phyloP scores from a whole-genome alignment of 2,329 filamentous ascomycete species.

The Claviceps monticola region DNA sequence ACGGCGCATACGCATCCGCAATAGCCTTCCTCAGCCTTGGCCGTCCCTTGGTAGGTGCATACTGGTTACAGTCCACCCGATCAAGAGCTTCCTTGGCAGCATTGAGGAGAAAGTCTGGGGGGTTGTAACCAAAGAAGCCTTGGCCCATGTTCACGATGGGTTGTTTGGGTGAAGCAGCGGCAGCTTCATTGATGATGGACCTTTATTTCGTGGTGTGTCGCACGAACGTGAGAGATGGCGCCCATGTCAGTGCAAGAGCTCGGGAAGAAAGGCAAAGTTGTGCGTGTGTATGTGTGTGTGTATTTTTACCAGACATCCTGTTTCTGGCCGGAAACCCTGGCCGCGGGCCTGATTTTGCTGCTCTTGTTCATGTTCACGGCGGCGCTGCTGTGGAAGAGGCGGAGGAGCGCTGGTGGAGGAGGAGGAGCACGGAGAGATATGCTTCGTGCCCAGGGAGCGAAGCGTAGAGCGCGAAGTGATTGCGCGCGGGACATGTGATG shows the following conservation, averaged over 20 bases:
- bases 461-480: neutral
- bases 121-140: slow-evolving; percentile 83
- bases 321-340: slow-evolving; percentile 33
- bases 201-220: slow-evolving; percentile 17
- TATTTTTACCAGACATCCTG: slow-evolving; percentile 37
- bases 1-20: slow-evolving; percentile 79
- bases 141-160: slow-evolving; percentile 54
- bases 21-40: slow-evolving; percentile 87
- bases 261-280: no score
- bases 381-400: slow-evolving; percentile 12
- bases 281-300: no score
- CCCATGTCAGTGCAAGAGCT: neutral
- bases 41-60: slow-evolving; percentile 87
- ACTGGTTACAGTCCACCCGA: slow-evolving; percentile 94
- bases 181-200: slow-evolving; percentile 54
- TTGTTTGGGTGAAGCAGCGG: slow-evolving; percentile 46
- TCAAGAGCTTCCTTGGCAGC: slow-evolving; percentile 85
- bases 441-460: neutral
- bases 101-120: slow-evolving; percentile 76
- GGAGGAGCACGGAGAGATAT: no score
- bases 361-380: slow-evolving; percentile 23
- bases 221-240: neutral
- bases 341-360: slow-evolving; percentile 35
- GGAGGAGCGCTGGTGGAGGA: neutral
- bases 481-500: neutral